A percentile compares a stretch with the other conserved stretches of the same genome.
Evolutionary conservation across 73 alveolate genomes (phyloP).

Genomic region (Halteria grandinella): DNA sequence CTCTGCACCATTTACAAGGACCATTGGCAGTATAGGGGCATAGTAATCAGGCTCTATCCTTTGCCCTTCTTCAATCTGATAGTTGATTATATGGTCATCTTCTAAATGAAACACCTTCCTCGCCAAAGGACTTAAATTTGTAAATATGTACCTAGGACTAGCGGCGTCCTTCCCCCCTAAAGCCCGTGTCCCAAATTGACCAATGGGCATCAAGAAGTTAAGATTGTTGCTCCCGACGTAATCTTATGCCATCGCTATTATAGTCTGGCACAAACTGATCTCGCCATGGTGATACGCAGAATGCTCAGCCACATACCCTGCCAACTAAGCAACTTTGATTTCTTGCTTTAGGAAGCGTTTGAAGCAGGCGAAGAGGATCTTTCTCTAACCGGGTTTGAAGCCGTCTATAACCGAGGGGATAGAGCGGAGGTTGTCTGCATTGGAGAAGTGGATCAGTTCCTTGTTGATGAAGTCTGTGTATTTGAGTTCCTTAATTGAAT

Average conservation of each 20-base stretch:
- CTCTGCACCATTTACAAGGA: constrained; percentile 98
- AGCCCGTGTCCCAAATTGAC: constrained; percentile 98
- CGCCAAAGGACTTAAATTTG: constrained; percentile 91
- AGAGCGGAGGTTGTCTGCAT: constrained; percentile 96
- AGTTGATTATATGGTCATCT: constrained; percentile 97
- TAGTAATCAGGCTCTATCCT: constrained; percentile 99
- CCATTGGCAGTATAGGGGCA: constrained; percentile 98
- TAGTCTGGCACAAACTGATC: constrained; percentile 90
- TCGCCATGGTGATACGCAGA: constrained; percentile 99
- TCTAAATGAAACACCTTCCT: constrained; percentile 91
- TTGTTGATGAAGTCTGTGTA: constrained; percentile 95
- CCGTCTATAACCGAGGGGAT: constrained; percentile 99
- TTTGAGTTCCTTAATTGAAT: constrained; percentile 68
- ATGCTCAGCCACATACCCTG: constrained; percentile 99
- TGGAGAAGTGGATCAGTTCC: constrained; percentile 96
- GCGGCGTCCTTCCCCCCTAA: constrained; percentile 99
- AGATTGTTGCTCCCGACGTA: constrained; percentile 98
- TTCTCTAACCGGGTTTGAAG: constrained; percentile 99
- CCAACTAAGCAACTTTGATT: constrained; percentile 98
- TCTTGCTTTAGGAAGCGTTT: constrained; percentile 96
- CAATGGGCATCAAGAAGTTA: constrained; percentile 93
- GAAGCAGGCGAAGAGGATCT: constrained; percentile 97
- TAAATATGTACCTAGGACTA: constrained; percentile 98
- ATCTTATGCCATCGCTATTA: constrained; percentile 98
- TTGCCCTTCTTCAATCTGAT: constrained; percentile 98